Base-by-base conservation (phyloP, 2,329 filamentous ascomycete species). In the Zarea fungicola region DNA sequence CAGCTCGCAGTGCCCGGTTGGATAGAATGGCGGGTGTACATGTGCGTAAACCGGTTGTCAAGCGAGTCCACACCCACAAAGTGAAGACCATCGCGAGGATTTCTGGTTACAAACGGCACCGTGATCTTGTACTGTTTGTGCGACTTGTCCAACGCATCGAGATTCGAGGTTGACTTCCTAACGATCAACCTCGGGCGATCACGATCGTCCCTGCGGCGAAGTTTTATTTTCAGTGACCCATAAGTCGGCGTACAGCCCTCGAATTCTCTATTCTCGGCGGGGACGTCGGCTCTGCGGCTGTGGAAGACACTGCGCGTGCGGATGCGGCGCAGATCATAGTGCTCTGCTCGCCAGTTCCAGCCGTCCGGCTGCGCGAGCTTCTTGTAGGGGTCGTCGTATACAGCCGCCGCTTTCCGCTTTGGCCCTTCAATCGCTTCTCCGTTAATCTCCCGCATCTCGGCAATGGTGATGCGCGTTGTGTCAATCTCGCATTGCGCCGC, bases 1-100 rank as follows among this genome's bases (percentile, higher is more conserved):
- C 85, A 91, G 40, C 84, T 92, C 1, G 89, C 84, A 16, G 83
- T 84, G 25, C 91, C 90, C 0, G 89, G 82, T 53, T 87, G 84
- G 35, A 85, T 73, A 2, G 85, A 87, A 60, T 92, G 90, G 34
- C 84, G 85, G 1, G 92, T 95, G 65, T 95, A 99, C 42, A 88
- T 84, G 69, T 99, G 92, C 0, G 93, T 90, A 64, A 91, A 99
- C 53, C 91, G 81, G 49, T 76, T 75, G 63, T 96, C 92, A 43
- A 84, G 80, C 49, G 84, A 83, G 37, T 89, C 83, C 31, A 93
- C 79, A 4, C 93, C 91, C 14, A 95, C 88, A 67, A 96, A 99
- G 52, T 96, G 91, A 50, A 97, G 67, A 19, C 89, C 92, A 64
- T 99, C 93, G 39, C 89, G 79, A 43, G 91, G 84, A 57, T 81